phyloP scores from a whole-genome alignment of 371 early-diverging fungal genomes.

The Mortierella sp. region DNA sequence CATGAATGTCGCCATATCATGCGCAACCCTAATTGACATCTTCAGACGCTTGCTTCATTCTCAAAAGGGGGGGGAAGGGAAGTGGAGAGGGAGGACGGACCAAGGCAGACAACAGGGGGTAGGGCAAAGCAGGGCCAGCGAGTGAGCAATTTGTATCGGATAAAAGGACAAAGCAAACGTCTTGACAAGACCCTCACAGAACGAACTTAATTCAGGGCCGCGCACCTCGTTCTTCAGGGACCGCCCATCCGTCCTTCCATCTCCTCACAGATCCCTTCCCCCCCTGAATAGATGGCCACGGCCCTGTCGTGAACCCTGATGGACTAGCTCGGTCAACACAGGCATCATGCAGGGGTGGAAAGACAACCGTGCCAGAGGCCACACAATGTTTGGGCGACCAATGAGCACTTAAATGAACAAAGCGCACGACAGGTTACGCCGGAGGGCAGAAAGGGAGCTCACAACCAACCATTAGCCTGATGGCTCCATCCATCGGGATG shows the following conservation, averaged over 20 bases:
- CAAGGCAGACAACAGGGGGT: not conserved
- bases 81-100: not conserved
- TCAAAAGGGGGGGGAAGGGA: not conserved
- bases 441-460: not conserved
- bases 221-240: not conserved
- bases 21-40: not conserved
- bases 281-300: slow-evolving; percentile 2
- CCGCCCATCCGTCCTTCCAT: not conserved
- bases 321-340: not conserved
- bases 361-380: no score
- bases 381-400: not conserved
- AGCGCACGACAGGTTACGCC: slow-evolving; percentile 1
- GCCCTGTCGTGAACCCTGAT: slow-evolving; percentile 1
- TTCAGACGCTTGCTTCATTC: no score
- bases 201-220: slow-evolving; percentile 3
- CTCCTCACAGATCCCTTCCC: not conserved
- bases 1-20: not conserved
- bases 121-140: slow-evolving; percentile 1
- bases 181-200: not conserved
- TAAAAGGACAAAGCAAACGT: not conserved
- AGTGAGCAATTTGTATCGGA: not conserved
- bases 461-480: not conserved
- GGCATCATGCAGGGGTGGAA: not conserved
- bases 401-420: slow-evolving; percentile 1
- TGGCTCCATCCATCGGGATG: not conserved